Percentiles rank a stretch among this genome's conserved stretches.
phyloP scores from a whole-genome alignment of 2,329 filamentous ascomycete species.

The Verticillium nonalfalfae region DNA sequence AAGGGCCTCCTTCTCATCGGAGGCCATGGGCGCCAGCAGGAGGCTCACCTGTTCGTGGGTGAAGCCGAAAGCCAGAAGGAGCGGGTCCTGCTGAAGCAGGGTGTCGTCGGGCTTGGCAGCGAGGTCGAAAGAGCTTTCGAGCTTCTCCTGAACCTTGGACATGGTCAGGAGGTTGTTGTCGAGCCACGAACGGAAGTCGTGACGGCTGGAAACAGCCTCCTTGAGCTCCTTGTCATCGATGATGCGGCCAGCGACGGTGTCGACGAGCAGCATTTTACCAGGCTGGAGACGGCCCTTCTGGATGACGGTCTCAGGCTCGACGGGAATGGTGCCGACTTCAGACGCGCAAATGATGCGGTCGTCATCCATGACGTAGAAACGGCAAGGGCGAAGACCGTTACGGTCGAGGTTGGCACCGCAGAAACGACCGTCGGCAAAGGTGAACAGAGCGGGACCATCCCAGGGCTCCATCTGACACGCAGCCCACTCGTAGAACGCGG shows the following conservation, averaged over 20 bases:
- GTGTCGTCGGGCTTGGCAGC: constrained; percentile 59
- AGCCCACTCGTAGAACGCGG: constrained; percentile 97
- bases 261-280: constrained; percentile 92
- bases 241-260: constrained; percentile 82
- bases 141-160: constrained; percentile 63
- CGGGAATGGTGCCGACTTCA: constrained; percentile 87
- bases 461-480: constrained; percentile 98
- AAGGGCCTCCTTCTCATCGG: constrained; percentile 93
- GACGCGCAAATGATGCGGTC: constrained; percentile 97
- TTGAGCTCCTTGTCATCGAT: constrained; percentile 94
- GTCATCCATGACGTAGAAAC: constrained; percentile 95
- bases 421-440: constrained; percentile 92
- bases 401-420: constrained; percentile 95
- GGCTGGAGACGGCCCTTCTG: constrained; percentile 93
- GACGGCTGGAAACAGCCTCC: constrained; percentile 74
- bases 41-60: constrained; percentile 93
- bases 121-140: constrained; percentile 54
- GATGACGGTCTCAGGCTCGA: constrained; percentile 83
- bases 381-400: constrained; percentile 90
- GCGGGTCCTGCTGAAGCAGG: constrained; percentile 75
- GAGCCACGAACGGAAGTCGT: constrained; percentile 85
- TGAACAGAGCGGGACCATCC: constrained; percentile 95
- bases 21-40: constrained; percentile 89
- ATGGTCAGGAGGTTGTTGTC: constrained; percentile 79
- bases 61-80: constrained; percentile 84